Conservation (phyloP, 1,284 basidiomycete species). For the Cryptococcus sp. region DNA sequence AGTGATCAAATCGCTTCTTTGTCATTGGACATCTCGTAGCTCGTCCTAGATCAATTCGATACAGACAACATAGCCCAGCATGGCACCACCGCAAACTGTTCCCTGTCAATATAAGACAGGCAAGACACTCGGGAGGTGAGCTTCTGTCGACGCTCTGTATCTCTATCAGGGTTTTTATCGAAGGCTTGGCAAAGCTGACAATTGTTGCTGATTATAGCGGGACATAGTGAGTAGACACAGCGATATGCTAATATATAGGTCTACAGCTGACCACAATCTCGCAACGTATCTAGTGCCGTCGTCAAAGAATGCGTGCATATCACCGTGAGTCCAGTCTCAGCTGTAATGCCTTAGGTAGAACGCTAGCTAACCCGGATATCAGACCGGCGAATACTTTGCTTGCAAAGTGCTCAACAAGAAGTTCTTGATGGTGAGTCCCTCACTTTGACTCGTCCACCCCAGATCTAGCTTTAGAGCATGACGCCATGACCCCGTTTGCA, state of each 20-base stretch:
- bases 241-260: neutral
- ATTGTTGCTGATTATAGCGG: conserved; percentile 32
- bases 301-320: conserved; percentile 90
- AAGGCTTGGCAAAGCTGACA: conserved; percentile 1
- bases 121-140: conserved; percentile 86
- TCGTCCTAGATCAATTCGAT: no score
- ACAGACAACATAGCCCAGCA: conserved; percentile 3
- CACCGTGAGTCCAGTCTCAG: conserved; percentile 66
- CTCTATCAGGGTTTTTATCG: no score
- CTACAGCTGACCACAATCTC: neutral
- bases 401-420: conserved; percentile 77
- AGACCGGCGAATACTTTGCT: conserved; percentile 58
- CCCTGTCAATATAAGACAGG: conserved; percentile 88
- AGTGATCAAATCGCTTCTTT: no score
- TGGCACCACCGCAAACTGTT: conserved; percentile 55
- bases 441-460: neutral
- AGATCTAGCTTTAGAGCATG: no score
- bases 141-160: conserved; percentile 40
- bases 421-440: conserved; percentile 69
- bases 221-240: conserved; percentile 43
- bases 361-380: neutral
- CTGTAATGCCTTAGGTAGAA: conserved; percentile 9
- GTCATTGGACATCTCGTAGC: no score
- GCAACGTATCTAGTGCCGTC: conserved; percentile 52
- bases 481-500: neutral